A percentile compares a stretch with the other conserved stretches of the same genome.
These are phyloP conservation scores for Colletotrichum spinosum DNA, from an alignment of 2,329 filamentous ascomycete genomes.

Conservation along the genomic window DNA sequence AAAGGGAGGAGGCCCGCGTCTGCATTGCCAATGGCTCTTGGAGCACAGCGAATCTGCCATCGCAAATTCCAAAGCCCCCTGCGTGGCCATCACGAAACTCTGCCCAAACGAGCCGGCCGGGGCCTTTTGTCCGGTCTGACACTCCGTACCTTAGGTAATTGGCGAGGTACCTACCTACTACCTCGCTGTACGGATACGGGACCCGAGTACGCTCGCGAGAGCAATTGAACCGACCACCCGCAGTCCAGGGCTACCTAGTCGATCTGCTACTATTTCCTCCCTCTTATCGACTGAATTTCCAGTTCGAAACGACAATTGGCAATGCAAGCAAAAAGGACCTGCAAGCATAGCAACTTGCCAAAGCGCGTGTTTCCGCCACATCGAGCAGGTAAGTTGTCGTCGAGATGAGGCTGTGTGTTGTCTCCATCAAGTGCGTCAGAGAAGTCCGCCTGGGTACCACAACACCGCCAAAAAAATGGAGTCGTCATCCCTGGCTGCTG, in stretches of 20 bases:
- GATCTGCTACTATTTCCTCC: not conserved
- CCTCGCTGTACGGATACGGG: not conserved
- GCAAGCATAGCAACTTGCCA: not conserved
- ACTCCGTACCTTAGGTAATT: too few species aligned
- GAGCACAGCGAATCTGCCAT: not conserved
- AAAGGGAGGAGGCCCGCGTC: conserved; percentile 1
- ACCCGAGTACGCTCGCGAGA: not conserved
- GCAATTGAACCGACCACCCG: not conserved
- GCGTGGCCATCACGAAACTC: too few species aligned
- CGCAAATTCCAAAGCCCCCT: not conserved
- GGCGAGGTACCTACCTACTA: not conserved
- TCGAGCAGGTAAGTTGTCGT: conserved; percentile 2
- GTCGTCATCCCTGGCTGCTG: not conserved
- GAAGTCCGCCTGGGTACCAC: not conserved
- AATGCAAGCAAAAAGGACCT: conserved; percentile 2
- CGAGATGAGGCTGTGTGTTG: conserved; percentile 3
- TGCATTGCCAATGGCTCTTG: conserved; percentile 2
- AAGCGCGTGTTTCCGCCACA: conserved; percentile 1
- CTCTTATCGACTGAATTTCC: not conserved
- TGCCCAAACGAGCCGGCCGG: too few species aligned
- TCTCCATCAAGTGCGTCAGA: conserved; percentile 9
- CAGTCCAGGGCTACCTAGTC: conserved; percentile 15
- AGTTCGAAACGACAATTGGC: not conserved
- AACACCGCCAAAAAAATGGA: conserved; percentile 3
- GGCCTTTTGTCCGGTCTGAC: too few species aligned